Evolutionary conservation across 2,329 filamentous ascomycete genomes (phyloP).

Genomic region (Zymoseptoria passerinii): DNA sequence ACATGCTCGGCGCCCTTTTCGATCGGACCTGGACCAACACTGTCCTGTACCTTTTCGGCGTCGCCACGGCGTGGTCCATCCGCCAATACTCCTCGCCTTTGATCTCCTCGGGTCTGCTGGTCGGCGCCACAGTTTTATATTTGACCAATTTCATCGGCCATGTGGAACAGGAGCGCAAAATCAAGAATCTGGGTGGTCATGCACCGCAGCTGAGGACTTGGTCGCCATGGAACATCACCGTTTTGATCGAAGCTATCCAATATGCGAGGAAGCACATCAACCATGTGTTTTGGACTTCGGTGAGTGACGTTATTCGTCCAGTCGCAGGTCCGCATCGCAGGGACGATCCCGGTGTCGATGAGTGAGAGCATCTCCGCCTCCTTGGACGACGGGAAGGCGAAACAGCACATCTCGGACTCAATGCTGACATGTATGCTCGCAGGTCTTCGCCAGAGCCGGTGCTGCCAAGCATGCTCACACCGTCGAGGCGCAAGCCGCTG

Average conservation of each 20-base stretch:
- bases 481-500: conserved; percentile 49
- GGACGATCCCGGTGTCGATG: neutral
- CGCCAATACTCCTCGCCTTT: neutral
- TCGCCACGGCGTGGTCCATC: neutral
- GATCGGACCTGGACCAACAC: conserved; percentile 6
- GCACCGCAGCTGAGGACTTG: conserved; percentile 30
- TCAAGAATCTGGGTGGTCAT: conserved; percentile 35
- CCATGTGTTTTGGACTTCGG: conserved; percentile 45
- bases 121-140: conserved; percentile 6
- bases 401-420: neutral
- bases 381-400: neutral
- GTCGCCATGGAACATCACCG: conserved; percentile 23
- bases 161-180: conserved; percentile 29
- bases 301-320: conserved; percentile 47
- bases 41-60: neutral
- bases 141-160: conserved; percentile 14
- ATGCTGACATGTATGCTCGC: conserved; percentile 7
- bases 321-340: neutral
- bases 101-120: neutral
- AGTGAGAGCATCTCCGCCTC: too few species aligned
- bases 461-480: conserved; percentile 45
- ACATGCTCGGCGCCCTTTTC: conserved; percentile 3
- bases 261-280: conserved; percentile 49
- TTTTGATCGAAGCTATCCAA: conserved; percentile 54
- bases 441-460: conserved; percentile 39